Conservation (phyloP, 805 yeast species). For the Candida rishiriensis region DNA sequence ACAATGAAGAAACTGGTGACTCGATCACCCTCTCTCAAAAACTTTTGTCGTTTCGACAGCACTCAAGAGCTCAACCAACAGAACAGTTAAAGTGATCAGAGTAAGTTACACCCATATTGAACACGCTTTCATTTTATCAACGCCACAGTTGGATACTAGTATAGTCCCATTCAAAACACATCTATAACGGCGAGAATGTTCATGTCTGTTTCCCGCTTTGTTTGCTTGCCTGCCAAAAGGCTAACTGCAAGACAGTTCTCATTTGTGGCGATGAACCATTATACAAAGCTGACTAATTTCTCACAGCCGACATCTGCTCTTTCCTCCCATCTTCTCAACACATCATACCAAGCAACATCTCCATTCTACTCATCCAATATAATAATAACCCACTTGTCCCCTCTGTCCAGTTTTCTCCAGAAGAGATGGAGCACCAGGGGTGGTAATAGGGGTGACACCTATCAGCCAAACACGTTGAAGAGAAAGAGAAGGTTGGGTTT, state of each 20-base stretch:
- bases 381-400: slow-evolving; percentile 16
- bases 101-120: too few species aligned
- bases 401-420: slow-evolving; percentile 17
- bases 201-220: not conserved
- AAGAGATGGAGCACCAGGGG: slow-evolving; percentile 40
- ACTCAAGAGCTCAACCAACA: too few species aligned
- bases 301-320: slow-evolving; percentile 9
- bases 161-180: too few species aligned
- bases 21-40: too few species aligned
- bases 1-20: too few species aligned
- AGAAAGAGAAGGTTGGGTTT: slow-evolving; percentile 90
- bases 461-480: slow-evolving; percentile 87
- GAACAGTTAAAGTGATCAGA: too few species aligned
- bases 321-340: slow-evolving; percentile 9
- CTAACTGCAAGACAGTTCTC: slow-evolving; percentile 11
- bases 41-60: too few species aligned
- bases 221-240: slow-evolving; percentile 1
- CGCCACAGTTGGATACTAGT: too few species aligned
- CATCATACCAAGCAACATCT: slow-evolving; percentile 10
- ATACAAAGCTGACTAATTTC: slow-evolving; percentile 1
- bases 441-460: slow-evolving; percentile 91
- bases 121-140: too few species aligned
- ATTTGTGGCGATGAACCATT: slow-evolving; percentile 13
- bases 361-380: slow-evolving; percentile 16
- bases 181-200: not conserved